Base-by-base conservation (phyloP, 257 asterid genomes). In the Solanum corneliomulleri region DNA sequence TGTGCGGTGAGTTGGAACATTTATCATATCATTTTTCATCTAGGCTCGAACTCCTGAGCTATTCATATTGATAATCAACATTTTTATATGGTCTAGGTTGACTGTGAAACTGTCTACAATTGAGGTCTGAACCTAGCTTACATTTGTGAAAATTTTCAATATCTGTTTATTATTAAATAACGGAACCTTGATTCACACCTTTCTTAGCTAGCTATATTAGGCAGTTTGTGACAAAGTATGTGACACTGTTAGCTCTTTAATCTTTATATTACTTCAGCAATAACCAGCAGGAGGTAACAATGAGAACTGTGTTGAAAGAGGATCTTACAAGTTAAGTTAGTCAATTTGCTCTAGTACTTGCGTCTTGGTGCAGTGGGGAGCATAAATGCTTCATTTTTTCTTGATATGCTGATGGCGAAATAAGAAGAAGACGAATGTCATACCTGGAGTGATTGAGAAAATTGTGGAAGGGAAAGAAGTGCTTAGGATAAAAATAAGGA, bases 1-100 rank as follows among this genome's bases (percentile, higher is more conserved):
- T 96, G 99, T 90, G 94, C 92, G 90, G 99, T 96, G 87, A 96
- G 99, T 90, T 89, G 47, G 87, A 66, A 87, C 21, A 81, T 83
- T 47, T 9, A 41, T 81, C 37, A 41, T 31, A 81, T 47, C 25
- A 47, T 47, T 31, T 68, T 4, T 80, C 62, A 49, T 84, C 33
- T 56, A 45, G 29, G 29, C 45, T 60, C 7, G 2, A 56, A 39
- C 69, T 49, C 85, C 69, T 81, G 69, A 81, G 18, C 69, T 81
- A 81, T 49, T 41, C 45, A 27, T 49, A 31, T 49, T 49, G 69
- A 49, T 31, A 52, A 81, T 81, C 45, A 11, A 52, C 23, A 81
- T 81, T 81, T 47, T 81, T 11, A 81, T 16, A 31, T 11, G 69
- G 69, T 81, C 66, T 29, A 31, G 45, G 45, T 81, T 60, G 69